Percentiles rank a stretch among this genome's conserved stretches.
These are phyloP conservation scores for Skeletonema grethae DNA, from an alignment of 108 stramenopile genomes.

Conservation along the genomic window DNA sequence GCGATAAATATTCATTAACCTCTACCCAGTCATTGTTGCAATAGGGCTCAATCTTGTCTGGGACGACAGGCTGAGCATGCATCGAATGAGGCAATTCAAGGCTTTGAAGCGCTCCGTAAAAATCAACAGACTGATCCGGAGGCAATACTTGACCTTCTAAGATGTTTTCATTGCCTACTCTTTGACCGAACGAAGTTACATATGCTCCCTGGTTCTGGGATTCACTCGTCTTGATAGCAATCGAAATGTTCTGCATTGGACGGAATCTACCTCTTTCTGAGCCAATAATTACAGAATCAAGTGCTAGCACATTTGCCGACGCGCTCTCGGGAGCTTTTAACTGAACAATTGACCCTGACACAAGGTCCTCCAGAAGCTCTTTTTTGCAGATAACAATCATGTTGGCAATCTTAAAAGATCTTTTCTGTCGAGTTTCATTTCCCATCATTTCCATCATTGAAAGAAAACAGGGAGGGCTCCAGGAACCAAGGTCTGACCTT, in stretches of 20 bases:
- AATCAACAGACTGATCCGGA: slow-evolving; percentile 50
- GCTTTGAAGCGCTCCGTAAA: slow-evolving; percentile 51
- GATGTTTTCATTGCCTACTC: slow-evolving; percentile 26
- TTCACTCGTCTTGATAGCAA: slow-evolving; percentile 34
- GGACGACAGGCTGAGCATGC: slow-evolving; percentile 46
- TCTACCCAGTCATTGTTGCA: slow-evolving; percentile 41
- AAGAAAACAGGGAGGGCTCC: slow-evolving; percentile 49
- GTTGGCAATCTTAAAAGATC: slow-evolving; percentile 20
- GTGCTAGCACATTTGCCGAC: slow-evolving; percentile 34
- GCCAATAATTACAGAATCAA: slow-evolving; percentile 39
- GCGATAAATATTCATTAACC: slow-evolving; percentile 21
- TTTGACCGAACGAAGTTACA: slow-evolving; percentile 8
- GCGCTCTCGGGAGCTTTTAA: slow-evolving; percentile 30
- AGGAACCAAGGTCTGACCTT: slow-evolving; percentile 32
- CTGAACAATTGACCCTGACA: slow-evolving; percentile 33
- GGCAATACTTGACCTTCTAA: slow-evolving; percentile 33
- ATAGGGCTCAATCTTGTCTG: slow-evolving; percentile 39
- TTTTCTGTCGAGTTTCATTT: not conserved
- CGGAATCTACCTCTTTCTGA: slow-evolving; percentile 24
- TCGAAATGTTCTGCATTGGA: slow-evolving; percentile 20
- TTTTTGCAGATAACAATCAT: slow-evolving; percentile 42
- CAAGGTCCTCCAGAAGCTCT: slow-evolving; percentile 27
- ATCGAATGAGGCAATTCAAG: slow-evolving; percentile 49
- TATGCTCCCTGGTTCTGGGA: slow-evolving; percentile 38
- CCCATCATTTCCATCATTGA: slow-evolving; percentile 11